Evolutionary conservation across 2,329 filamentous ascomycete species (phyloP).

Genomic region (Cladosporium sp.): DNA sequence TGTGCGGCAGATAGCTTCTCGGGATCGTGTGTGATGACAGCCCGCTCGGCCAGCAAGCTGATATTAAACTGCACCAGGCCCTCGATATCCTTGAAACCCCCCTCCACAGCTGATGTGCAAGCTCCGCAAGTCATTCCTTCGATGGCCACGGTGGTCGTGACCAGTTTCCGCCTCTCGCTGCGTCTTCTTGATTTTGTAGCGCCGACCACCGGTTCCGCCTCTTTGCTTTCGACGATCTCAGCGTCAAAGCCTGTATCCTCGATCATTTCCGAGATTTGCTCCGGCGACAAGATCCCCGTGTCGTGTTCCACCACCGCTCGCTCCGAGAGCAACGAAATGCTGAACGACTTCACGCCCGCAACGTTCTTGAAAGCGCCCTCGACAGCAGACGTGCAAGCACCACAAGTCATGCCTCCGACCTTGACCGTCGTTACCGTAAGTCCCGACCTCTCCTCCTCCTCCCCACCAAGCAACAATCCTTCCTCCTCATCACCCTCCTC

Average conservation of each 20-base stretch:
- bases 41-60: conserved; percentile 87
- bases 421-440: conserved; percentile 87
- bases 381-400: conserved; percentile 92
- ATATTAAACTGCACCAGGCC: conserved; percentile 91
- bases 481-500: conserved; percentile 24
- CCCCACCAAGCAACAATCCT: conserved; percentile 46
- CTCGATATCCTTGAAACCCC: conserved; percentile 72
- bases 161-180: conserved; percentile 42
- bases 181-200: conserved; percentile 37
- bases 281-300: conserved; percentile 68
- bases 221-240: conserved; percentile 71
- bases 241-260: conserved; percentile 93
- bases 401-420: conserved; percentile 85
- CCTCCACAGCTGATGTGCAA: conserved; percentile 88
- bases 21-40: conserved; percentile 81
- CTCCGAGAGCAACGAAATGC: conserved; percentile 92
- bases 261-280: conserved; percentile 78
- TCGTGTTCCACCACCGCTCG: conserved; percentile 93
- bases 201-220: conserved; percentile 39
- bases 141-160: conserved; percentile 82
- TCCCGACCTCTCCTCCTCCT: conserved; percentile 35
- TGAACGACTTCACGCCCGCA: conserved; percentile 79
- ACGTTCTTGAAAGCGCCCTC: conserved; percentile 85
- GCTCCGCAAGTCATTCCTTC: conserved; percentile 98
- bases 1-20: conserved; percentile 68